These are phyloP conservation scores for Allantophomopsis cytisporea DNA, from an alignment of 2,329 filamentous ascomycete species.

Conservation along the genomic window DNA sequence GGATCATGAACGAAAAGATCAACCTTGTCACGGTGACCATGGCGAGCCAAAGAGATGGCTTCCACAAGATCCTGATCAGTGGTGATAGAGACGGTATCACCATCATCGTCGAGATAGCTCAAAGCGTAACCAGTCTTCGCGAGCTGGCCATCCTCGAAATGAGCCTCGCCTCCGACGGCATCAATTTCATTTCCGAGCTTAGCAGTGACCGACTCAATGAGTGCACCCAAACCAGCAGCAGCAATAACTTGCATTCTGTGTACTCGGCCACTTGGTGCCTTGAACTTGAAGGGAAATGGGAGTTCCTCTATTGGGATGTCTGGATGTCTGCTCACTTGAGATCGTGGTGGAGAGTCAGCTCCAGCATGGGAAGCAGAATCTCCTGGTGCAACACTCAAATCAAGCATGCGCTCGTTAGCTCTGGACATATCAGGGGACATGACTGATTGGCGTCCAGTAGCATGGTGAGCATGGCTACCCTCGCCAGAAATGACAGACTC, in stretches of 20 bases:
- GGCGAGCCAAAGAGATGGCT: conserved; percentile 72
- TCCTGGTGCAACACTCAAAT: conserved; percentile 77
- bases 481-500: conserved; percentile 95
- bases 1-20: conserved; percentile 95
- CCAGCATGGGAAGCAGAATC: conserved; percentile 93
- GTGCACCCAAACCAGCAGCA: conserved; percentile 64
- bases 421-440: conserved; percentile 69
- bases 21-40: conserved; percentile 75
- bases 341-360: conserved; percentile 61
- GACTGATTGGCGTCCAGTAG: conserved; percentile 54
- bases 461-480: conserved; percentile 54
- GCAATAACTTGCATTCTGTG: conserved; percentile 81
- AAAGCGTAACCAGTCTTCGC: conserved; percentile 72
- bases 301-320: conserved; percentile 50
- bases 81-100: conserved; percentile 92
- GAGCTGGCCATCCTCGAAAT: conserved; percentile 66
- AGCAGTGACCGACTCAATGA: conserved; percentile 62
- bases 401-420: conserved; percentile 45
- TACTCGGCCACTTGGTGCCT: conserved; percentile 86
- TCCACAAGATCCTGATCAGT: conserved; percentile 88
- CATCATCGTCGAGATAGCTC: conserved; percentile 93
- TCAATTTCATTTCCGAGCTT: conserved; percentile 82
- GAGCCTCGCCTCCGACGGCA: conserved; percentile 67
- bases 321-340: conserved; percentile 39
- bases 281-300: conserved; percentile 98